Evolutionary conservation across 768 basidiomycete genomes (phyloP).

Genomic region (Amyloporia xantha): DNA sequence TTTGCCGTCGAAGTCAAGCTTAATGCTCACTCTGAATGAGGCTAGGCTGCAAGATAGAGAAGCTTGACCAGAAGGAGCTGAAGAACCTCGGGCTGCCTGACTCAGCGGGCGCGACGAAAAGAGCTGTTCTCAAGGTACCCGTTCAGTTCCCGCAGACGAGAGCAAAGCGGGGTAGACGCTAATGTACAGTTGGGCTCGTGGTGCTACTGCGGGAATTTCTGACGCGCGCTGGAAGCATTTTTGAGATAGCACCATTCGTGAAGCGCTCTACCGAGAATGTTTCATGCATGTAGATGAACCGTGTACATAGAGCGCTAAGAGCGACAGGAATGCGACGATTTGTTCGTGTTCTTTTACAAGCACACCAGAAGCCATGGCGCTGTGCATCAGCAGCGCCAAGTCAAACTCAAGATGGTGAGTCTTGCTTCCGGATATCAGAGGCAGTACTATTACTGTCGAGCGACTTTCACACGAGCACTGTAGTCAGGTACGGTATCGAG

Average conservation of each 20-base stretch:
- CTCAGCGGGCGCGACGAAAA: constrained; percentile 53
- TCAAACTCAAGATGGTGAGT: too few relatives aligned
- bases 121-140: constrained; percentile 70
- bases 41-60: constrained; percentile 66
- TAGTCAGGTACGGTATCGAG: too few relatives aligned
- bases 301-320: too few relatives aligned
- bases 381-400: too few relatives aligned
- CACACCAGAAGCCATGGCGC: too few relatives aligned
- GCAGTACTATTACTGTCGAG: too few relatives aligned
- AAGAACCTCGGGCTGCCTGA: constrained; percentile 63
- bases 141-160: constrained; percentile 63
- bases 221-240: not conserved
- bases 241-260: not conserved
- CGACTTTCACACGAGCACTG: too few relatives aligned
- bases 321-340: too few relatives aligned
- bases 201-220: not conserved
- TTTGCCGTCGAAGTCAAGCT: not conserved
- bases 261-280: too few relatives aligned
- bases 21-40: constrained; percentile 3
- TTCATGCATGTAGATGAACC: too few relatives aligned
- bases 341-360: too few relatives aligned
- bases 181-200: not conserved
- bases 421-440: too few relatives aligned
- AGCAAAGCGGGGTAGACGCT: constrained; percentile 15
- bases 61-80: constrained; percentile 54